Percentiles rank a stretch among this genome's conserved stretches.
Evolutionary conservation across 2,329 filamentous ascomycete genomes (phyloP).

Genomic region (Claviceps arundinis): DNA sequence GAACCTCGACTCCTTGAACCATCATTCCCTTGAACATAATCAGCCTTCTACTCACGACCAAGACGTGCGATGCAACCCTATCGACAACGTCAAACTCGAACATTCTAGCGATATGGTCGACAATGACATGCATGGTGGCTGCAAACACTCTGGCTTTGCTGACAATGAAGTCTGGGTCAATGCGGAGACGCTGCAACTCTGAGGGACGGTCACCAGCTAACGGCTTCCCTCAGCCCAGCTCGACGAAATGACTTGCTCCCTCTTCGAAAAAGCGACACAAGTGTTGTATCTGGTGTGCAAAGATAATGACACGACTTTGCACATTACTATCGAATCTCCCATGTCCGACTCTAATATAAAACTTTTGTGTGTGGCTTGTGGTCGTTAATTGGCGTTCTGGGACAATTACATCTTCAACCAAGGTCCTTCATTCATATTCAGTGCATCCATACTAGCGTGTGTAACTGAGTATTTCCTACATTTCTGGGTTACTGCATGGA

Average conservation of each 20-base stretch:
- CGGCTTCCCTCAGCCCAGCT: neutral
- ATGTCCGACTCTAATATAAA: no score
- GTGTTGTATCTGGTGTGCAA: neutral
- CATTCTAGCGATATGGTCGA: slow-evolving; percentile 14
- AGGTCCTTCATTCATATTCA: neutral
- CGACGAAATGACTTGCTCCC: neutral
- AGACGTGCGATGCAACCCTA: slow-evolving; percentile 3
- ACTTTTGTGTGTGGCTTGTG: neutral
- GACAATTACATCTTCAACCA: neutral
- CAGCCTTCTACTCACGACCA: slow-evolving; percentile 9
- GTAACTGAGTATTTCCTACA: neutral
- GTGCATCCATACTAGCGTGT: slow-evolving; percentile 2
- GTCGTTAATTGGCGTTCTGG: slow-evolving; percentile 1
- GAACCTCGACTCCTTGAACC: slow-evolving; percentile 18
- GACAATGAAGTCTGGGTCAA: slow-evolving; percentile 6
- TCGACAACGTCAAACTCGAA: slow-evolving; percentile 14
- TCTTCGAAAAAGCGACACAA: neutral
- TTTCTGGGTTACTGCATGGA: slow-evolving; percentile 7
- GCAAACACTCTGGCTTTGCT: slow-evolving; percentile 12
- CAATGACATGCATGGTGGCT: slow-evolving; percentile 7
- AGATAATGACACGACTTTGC: neutral
- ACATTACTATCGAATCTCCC: no score
- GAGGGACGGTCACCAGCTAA: neutral
- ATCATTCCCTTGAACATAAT: slow-evolving; percentile 9
- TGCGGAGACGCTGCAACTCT: slow-evolving; percentile 5